Percentiles rank a stretch among this genome's conserved stretches.
These are phyloP conservation scores for Piedraia hortae DNA, from an alignment of 2,329 filamentous ascomycete genomes.

Conservation along the genomic window DNA sequence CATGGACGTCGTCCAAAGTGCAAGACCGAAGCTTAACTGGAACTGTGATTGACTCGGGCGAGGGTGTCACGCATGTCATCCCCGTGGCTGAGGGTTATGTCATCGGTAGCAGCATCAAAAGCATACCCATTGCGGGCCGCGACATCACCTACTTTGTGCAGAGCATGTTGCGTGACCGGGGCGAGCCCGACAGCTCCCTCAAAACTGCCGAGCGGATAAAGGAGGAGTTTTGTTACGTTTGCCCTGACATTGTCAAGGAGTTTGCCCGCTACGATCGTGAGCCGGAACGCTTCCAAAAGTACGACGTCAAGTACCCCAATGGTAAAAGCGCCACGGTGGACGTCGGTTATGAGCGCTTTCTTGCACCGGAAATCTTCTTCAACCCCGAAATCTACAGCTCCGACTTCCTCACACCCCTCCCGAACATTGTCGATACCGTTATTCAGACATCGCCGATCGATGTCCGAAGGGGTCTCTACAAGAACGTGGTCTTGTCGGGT, in stretches of 20 bases:
- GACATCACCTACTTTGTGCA: constrained; percentile 99
- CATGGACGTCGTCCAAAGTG: constrained; percentile 96
- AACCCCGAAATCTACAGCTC: constrained; percentile 99
- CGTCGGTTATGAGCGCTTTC: constrained; percentile 90
- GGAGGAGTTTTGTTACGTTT: constrained; percentile 96
- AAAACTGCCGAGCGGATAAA: constrained; percentile 97
- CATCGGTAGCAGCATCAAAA: constrained; percentile 97
- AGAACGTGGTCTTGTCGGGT: constrained; percentile 96
- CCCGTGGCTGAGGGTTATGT: constrained; percentile 96
- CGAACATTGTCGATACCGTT: constrained; percentile 79
- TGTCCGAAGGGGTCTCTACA: constrained; percentile 87
- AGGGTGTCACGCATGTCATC: constrained; percentile 97
- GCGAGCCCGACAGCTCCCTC: constrained; percentile 83
- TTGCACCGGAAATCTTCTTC: constrained; percentile 98
- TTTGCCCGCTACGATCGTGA: constrained; percentile 86
- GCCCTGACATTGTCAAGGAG: constrained; percentile 95
- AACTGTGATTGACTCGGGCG: constrained; percentile 94
- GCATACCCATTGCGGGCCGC: constrained; percentile 87
- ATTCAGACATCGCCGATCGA: constrained; percentile 97
- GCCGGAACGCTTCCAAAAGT: constrained; percentile 63
- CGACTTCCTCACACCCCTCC: constrained; percentile 87
- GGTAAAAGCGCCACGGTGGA: constrained; percentile 68
- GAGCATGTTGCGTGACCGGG: constrained; percentile 78
- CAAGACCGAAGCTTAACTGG: constrained; percentile 86
- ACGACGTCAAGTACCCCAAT: constrained; percentile 62